Conservation (phyloP, 139 green algal genomes). For the Dunaliella sp. region DNA sequence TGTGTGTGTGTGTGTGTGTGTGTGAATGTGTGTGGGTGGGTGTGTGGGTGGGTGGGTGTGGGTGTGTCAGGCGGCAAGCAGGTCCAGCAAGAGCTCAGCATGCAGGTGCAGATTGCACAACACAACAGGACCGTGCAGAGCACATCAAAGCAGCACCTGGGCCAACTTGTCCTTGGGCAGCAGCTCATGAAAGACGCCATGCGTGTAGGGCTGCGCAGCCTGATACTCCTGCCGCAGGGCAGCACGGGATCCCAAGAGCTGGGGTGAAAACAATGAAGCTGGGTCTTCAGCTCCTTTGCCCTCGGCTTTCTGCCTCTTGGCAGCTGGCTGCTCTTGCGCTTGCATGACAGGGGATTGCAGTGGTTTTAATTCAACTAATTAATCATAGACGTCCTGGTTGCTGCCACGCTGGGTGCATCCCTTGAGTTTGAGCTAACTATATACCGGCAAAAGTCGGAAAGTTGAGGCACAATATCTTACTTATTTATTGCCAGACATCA, state of each 20-base stretch:
- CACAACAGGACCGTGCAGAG: background rate
- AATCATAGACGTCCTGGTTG: background rate
- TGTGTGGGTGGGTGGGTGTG: no score
- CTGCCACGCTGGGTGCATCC: background rate
- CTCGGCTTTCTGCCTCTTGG: background rate
- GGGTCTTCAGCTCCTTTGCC: background rate
- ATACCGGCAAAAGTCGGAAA: no score
- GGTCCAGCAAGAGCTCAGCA: slow-evolving; percentile 48
- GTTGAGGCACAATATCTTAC: no score
- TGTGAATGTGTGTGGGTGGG: no score
- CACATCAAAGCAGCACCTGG: background rate
- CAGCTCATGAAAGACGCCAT: slow-evolving; percentile 39
- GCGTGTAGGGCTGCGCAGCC: slow-evolving; percentile 50
- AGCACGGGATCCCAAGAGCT: slow-evolving; percentile 4
- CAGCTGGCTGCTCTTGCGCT: background rate
- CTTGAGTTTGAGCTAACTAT: no score
- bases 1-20: no score
- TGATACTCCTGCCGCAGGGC: background rate
- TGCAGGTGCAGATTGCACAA: slow-evolving; percentile 43
- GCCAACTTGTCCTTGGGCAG: no score
- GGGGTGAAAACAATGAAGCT: background rate
- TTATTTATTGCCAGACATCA: no score
- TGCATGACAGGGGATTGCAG: no score
- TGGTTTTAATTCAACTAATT: no score
- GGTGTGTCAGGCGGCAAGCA: no score